Evolutionary conservation across 164 flowering plant species (phyloP), one percentile per base, ranked within the genome.

Genomic region (Cinnamomum micranthum): DNA sequence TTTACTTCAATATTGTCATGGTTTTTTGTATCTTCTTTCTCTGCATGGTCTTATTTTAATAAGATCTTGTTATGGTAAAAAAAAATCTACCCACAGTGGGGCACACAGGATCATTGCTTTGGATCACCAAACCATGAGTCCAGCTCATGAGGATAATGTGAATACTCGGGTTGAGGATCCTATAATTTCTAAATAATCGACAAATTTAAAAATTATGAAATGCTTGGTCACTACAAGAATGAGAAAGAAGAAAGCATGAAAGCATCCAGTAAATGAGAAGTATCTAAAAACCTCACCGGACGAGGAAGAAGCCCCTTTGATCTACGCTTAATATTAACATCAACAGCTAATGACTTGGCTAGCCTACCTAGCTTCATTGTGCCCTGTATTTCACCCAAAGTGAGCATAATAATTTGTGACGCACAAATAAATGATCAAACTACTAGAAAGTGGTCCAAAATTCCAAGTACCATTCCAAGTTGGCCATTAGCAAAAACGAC

Each of bases 291-390:
- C 24, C 93, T 77, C 73, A 95, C 99, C 47, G 99, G 77, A 75
- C 98, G 96, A 80, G 98, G 96, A 66, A 93, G 95, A 20, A 95
- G 85, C 63, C 99, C 99, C 84, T 88, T 93, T 68, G 93, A 83
- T 81, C 84, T 87, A 68, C 99, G 96, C 82, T 92, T 95, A 77
- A 85, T 77, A 88, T 95, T 95, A 25, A 95, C 98, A 73, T 77
- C 89, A 71, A 79, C 84, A 59, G 97, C 95, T 76, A 93, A 75
- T 81, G 90, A 80, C 78, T 86, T 95, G 55, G 98, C 97, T 71
- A 95, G 75, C 68, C 99, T 87, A 24, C 85, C 82, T 52, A 95
- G 86, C 82, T 88, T 95, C 91, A 92, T 84, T 33, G 89, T 77
- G 13, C 99, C 99, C 98, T 95, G 90, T 62, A 80, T 35, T 72